Evolutionary conservation across 192 early-diverging fungal species (phyloP), one percentile per base, ranked within the genome.

Genomic region (Gaertneriomyces semiglobifer): DNA sequence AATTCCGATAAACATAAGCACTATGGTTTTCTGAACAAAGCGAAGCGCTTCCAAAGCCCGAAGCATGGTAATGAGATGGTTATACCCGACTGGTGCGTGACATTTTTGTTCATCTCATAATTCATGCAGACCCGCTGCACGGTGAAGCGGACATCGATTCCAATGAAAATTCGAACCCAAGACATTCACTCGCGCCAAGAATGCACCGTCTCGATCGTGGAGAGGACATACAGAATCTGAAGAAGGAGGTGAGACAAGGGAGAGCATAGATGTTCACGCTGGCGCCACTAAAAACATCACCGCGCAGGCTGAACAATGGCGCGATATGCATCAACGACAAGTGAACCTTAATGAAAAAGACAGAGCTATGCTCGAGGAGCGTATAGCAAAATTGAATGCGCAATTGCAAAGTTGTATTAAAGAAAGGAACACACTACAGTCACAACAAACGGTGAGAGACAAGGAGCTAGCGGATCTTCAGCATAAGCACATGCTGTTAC

Each of bases 1-100:
- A 51, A 68, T 41, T 40, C 44, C 42, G 74, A 71, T 54, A 53
- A 33, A 50, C 45, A 66, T 40, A 75, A 75, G 56, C 70, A 63
- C 19, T 75, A 53, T 50, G 74, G 74, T 40, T 75, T 75, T 38
- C 16, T 75, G 6, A 62, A 67, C 19, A 75, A 75, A 50, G 14
- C 53, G 16, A n/a, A 66, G 19, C 46, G 74, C 10, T 75, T 75
- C 58, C 25, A 18, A 16, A 40, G 10, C 14, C 9, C 18, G 12
- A 58, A 66, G 42, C 8, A 18, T 44, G 53, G 63, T 65, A 38
- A 33, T 14, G 6, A 61, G 11, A 58, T 52, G 16, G 20, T 6
- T 18, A 52, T 52, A 6, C 4, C 20, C 50, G n/a, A n/a, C 50
- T 52, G 4, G 50, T n/a, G 6, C 20, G n/a, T 6, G 50, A 18